Percentiles rank a stretch among this genome's conserved stretches.
Evolutionary conservation across 768 basidiomycete genomes (phyloP).

Genomic region (Plicaturopsis crispa): DNA sequence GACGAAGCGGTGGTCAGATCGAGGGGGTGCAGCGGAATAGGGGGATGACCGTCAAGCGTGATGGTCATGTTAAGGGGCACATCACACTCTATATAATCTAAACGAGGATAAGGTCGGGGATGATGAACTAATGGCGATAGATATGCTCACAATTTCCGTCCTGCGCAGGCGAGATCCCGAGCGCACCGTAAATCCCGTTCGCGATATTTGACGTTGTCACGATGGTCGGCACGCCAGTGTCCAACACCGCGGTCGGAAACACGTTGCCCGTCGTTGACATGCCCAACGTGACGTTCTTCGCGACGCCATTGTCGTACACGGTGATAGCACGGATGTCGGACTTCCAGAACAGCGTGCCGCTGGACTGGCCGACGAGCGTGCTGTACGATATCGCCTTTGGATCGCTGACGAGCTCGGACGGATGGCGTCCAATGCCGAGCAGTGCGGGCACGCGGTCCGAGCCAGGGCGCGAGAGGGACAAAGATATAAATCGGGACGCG

Average conservation of each 20-base stretch:
- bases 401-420: slow-evolving; percentile 40
- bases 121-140: slow-evolving; percentile 1
- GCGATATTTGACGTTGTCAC: slow-evolving; percentile 53
- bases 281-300: slow-evolving; percentile 32
- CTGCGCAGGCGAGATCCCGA: slow-evolving; percentile 48
- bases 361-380: slow-evolving; percentile 28
- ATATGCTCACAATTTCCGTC: slow-evolving; percentile 57
- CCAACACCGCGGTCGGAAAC: slow-evolving; percentile 61
- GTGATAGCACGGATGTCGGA: slow-evolving; percentile 47
- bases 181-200: slow-evolving; percentile 72
- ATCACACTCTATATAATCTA: slow-evolving; percentile 71
- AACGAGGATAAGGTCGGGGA: slow-evolving; percentile 5
- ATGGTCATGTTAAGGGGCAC: slow-evolving; percentile 68
- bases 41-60: slow-evolving; percentile 48
- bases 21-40: slow-evolving; percentile 65
- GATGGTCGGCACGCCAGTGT: slow-evolving; percentile 65
- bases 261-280: slow-evolving; percentile 27
- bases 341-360: slow-evolving; percentile 58
- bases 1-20: slow-evolving; percentile 53
- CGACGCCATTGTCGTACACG: slow-evolving; percentile 45
- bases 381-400: slow-evolving; percentile 46
- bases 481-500: slow-evolving; percentile 53
- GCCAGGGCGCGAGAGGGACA: slow-evolving; percentile 64
- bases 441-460: slow-evolving; percentile 45
- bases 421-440: slow-evolving; percentile 68